Evolutionary conservation across 768 basidiomycete genomes (phyloP), one percentile per base, ranked within the genome.

Genomic region (Kwoniella botswanensis): DNA sequence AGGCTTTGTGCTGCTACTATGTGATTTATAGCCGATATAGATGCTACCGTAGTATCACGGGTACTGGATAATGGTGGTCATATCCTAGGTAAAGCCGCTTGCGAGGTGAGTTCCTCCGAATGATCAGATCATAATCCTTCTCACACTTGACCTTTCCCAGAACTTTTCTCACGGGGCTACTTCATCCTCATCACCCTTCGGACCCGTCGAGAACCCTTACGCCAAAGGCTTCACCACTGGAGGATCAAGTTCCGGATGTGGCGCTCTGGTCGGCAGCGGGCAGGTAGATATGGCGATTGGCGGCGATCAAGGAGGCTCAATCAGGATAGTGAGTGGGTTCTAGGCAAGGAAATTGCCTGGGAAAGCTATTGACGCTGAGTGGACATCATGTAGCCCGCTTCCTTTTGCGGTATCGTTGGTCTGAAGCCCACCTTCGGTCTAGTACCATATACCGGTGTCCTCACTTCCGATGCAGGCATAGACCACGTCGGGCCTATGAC

Each of bases 371-470:
- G 54, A 63, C 29, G 59, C 12, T 22, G 26, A n/a, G 26, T 22
- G 7, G 29, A 11, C 0, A 24, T 59, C 26, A 3, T n/a, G 4
- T 78, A 77, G 84, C 86, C 86, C n/a, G 82, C 85, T 3, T 76
- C 84, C 0, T 83, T 85, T 61, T 84, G 84, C 68, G 86, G 86
- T 3, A 80, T 87, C 24, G 86, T 87, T 22, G 86, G 86, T 0
- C 69, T 86, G 41, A 86, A 86, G 68, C 84, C 84, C 2, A 81
- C 85, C 1, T 87, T 85, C 60, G 87, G 87, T 3, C 82, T 87
- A 11, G 85, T 87, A 0, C 86, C 87, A 0, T 87, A 86, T 73
- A 86, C 86, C 3, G 86, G 86, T 1, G 85, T 87, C n/a, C 82
- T 85, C 18, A 84, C 84, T 7, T 83, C 82, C 29, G 85, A 86